Evolutionary conservation across 257 asterid genomes (phyloP).

Genomic region (Hygrophila difformis): DNA sequence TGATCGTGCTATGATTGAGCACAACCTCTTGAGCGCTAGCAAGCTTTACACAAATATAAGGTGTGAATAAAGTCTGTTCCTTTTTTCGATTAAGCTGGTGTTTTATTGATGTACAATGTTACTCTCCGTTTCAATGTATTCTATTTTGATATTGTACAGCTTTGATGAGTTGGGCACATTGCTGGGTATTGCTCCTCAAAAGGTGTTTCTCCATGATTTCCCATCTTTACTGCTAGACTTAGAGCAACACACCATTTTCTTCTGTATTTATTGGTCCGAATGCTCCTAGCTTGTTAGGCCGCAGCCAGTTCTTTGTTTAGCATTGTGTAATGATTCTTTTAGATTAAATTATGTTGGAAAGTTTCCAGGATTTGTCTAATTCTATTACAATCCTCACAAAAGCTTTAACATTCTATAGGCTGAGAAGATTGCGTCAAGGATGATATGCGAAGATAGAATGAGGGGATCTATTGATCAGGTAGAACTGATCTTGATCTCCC

Average conservation of each 20-base stretch:
- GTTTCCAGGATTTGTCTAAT: slow-evolving; percentile 3
- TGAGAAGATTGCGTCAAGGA: slow-evolving; percentile 96
- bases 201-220: slow-evolving; percentile 31
- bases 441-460: slow-evolving; percentile 97
- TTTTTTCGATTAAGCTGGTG: slow-evolving; percentile 13
- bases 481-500: slow-evolving; percentile 10
- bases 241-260: background rate
- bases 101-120: slow-evolving; percentile 5
- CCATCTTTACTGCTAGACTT: background rate
- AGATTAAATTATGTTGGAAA: background rate
- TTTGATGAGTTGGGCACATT: slow-evolving; percentile 90
- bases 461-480: slow-evolving; percentile 98
- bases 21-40: slow-evolving; percentile 95
- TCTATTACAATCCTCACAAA: background rate
- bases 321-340: too few species aligned
- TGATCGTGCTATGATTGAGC: slow-evolving; percentile 99
- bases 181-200: slow-evolving; percentile 89
- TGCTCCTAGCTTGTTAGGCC: background rate
- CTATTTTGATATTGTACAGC: slow-evolving; percentile 32
- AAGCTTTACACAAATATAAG: slow-evolving; percentile 94
- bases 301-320: background rate
- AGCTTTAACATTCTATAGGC: slow-evolving; percentile 45
- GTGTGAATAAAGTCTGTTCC: slow-evolving; percentile 22
- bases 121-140: slow-evolving; percentile 11
- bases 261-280: background rate